Evolutionary conservation across 2,329 filamentous ascomycete species (phyloP), one percentile per base, ranked within the genome.

Genomic region (Venturia carpophila): DNA sequence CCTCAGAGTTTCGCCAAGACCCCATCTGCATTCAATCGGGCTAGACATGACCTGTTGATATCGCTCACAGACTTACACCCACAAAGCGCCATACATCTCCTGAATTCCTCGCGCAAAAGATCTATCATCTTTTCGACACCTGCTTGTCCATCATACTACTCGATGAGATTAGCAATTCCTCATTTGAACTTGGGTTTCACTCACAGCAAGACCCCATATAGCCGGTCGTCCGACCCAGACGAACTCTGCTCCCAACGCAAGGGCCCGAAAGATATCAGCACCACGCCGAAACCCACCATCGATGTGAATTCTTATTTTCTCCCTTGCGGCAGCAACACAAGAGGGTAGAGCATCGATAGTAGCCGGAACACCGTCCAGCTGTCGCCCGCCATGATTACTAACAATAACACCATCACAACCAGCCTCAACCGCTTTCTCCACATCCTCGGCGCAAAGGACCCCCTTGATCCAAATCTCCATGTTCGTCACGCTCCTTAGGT

Each of bases 381-480:
- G 74, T 55, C 75, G 66, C 1, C 75, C 75, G 2, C 74, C 74
- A 65, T 76, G 75, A 55, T 76, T 76, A 17, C 72, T 74, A 1
- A 76, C 74, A 15, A 76, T 66, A 56, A 76, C 75, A 6, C 74
- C 74, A 49, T 75, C 71, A 66, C 74, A 72, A 2, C 73, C 73
- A 45, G 72, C 66, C 2, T 74, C 71, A 24, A 76, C 72, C 3
- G 74, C 74, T 17, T 66, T 68, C 61, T 74, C 71, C 0, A 74
- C 74, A 67, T 77, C 74, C 52, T 74, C 73, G 0, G 74, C 69
- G 1, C 71, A 75, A 62, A 76, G 74, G 37, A 76, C 75, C 5
- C 74, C 74, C 66, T 77, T 77, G 11, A 76, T 67, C 27, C 75
- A 73, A 66, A 76, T 75, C 24, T 74, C 74, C 0, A 73, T 74